Base-by-base conservation (phyloP, 805 yeast genomes). In the Huiozyma naganishii region DNA sequence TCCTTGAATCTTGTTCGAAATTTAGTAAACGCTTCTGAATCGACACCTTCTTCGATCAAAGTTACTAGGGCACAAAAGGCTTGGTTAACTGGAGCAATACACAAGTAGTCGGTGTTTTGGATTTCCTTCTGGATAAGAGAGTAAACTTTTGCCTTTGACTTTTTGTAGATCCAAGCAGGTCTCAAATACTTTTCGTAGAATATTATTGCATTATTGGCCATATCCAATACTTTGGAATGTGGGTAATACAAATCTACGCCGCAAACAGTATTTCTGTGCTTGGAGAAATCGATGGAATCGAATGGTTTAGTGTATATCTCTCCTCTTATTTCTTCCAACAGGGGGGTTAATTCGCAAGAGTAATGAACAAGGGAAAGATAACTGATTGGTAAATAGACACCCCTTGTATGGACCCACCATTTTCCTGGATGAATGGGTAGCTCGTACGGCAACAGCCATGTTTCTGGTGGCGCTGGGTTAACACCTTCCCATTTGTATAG, bases 361-460 rank as follows among this genome's bases (percentile, higher is more conserved):
- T 72, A 68, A 44, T 66, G 66, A 29, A 73, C 70, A 40, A 84
- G 68, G 10, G 83, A 77, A 7, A 92, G 59, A 59, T 90, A 92
- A 12, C 96, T 90, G 54, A 90, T 67, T 0, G 97, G 89, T 32
- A 84, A 62, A 55, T 89, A 92, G 23, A 92, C 85, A 0, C 92
- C 95, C 45, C 99, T 71, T 0, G 97, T 89, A 57, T 92, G 99
- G 23, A 90, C 96, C 99, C 99, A 92, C 98, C 97, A 92, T 58
- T 85, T 75, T 32, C 89, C 94, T 1, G 99, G 98, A 57, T 92
- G 97, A 36, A 88, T 69, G 0, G 95, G 95, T 1, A 82, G 55
- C 40, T 70, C 58, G 48, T 87, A 84, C 1, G 98, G 99, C 36
- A 90, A 62, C 46, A 82, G 63, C 92, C 95, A 92, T 40, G 88